phyloP scores from a whole-genome alignment of 768 basidiomycete genomes.

The Tubosaeta brunneosetosa region DNA sequence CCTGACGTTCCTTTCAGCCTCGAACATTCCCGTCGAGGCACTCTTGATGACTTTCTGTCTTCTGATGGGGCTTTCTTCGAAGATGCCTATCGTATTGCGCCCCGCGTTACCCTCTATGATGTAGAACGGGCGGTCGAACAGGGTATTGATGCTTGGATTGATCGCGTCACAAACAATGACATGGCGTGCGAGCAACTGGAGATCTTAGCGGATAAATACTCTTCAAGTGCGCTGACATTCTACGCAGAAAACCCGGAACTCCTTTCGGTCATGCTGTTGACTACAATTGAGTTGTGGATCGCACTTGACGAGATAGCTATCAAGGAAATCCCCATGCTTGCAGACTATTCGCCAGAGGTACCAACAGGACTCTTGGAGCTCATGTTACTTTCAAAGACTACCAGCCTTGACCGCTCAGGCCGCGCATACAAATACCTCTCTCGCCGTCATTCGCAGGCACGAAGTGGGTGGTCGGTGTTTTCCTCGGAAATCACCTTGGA shows the following conservation, averaged over 20 bases:
- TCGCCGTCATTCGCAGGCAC: conserved; percentile 19
- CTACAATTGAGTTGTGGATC: not conserved
- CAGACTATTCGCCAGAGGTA: conserved; percentile 44
- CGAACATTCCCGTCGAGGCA: conserved; percentile 3
- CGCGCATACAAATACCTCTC: conserved; percentile 29
- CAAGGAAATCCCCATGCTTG: not conserved
- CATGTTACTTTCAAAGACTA: conserved; percentile 36
- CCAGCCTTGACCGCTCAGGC: conserved; percentile 25
- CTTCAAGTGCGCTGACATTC: conserved; percentile 14
- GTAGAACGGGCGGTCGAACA: conserved; percentile 33
- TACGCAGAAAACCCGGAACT: conserved; percentile 28
- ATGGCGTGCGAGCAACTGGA: conserved; percentile 25
- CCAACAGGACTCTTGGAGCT: no score
- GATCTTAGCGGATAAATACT: conserved; percentile 25
- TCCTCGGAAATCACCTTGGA: conserved; percentile 7
- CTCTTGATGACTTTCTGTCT: conserved; percentile 15
- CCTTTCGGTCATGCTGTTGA: not conserved
- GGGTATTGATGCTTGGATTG: conserved; percentile 33
- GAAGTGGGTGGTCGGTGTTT: conserved; percentile 32
- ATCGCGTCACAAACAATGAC: conserved; percentile 12
- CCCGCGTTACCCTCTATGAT: conserved; percentile 29
- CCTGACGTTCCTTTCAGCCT: conserved; percentile 4
- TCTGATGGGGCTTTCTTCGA: conserved; percentile 9
- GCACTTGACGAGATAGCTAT: not conserved
- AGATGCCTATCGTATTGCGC: conserved; percentile 1